phyloP scores from a whole-genome alignment of 1,284 basidiomycete species.

The Calocybe gambosa region DNA sequence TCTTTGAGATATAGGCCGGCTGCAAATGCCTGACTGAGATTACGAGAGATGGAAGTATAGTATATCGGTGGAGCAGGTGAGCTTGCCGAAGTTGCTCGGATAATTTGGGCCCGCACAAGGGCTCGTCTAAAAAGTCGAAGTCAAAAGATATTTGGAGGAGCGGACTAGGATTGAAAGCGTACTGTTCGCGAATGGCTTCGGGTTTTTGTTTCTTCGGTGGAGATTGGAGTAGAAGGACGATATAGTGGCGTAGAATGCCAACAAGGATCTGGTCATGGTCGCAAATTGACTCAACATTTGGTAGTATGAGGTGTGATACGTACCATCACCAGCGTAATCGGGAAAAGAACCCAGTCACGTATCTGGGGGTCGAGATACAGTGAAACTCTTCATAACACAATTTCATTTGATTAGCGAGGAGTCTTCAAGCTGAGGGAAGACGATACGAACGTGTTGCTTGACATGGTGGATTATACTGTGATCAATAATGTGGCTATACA shows the following conservation, averaged over 20 bases:
- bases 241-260: conserved; percentile 90
- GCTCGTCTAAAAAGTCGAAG: conserved; percentile 58
- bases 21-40: conserved; percentile 66
- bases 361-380: conserved; percentile 92
- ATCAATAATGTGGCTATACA: neutral
- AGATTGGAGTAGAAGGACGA: conserved; percentile 82
- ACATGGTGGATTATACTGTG: conserved; percentile 28
- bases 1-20: conserved; percentile 83
- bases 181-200: conserved; percentile 91
- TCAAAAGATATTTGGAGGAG: neutral
- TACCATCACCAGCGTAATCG: conserved; percentile 97
- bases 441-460: conserved; percentile 34
- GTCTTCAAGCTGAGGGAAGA: conserved; percentile 1
- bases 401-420: neutral
- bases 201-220: conserved; percentile 78
- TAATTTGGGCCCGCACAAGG: conserved; percentile 74
- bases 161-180: conserved; percentile 31
- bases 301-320: conserved; percentile 20
- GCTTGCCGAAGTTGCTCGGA: conserved; percentile 73
- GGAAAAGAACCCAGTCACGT: conserved; percentile 92
- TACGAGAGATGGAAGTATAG: conserved; percentile 72
- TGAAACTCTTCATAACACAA: conserved; percentile 44
- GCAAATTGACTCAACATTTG: neutral
- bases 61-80: conserved; percentile 74
- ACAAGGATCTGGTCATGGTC: conserved; percentile 70